These are phyloP conservation scores for Cymbopogon citratus DNA, from an alignment of 176 grass and related monocot genomes.

Conservation along the genomic window DNA sequence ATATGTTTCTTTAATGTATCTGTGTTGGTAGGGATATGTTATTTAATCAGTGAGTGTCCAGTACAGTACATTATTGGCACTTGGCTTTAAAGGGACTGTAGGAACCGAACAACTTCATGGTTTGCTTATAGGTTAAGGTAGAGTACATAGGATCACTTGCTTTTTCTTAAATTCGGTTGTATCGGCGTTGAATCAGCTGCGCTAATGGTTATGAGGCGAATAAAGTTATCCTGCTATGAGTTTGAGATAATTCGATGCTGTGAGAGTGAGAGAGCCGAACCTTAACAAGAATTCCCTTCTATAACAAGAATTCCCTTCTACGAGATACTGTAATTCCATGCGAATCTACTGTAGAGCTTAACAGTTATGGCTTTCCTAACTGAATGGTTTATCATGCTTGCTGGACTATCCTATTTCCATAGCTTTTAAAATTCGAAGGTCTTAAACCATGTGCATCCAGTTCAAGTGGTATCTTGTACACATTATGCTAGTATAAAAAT, in stretches of 20 bases:
- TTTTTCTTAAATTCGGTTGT: background rate
- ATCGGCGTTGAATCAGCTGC: slow-evolving; percentile 17
- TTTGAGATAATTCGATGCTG: background rate
- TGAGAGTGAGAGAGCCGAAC: background rate
- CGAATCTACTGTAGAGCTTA: background rate
- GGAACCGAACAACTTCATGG: slow-evolving; percentile 25
- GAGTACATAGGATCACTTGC: background rate
- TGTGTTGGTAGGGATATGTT: slow-evolving; percentile 33
- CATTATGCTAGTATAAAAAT: background rate
- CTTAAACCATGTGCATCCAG: background rate
- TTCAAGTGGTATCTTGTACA: background rate
- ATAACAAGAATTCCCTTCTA: background rate
- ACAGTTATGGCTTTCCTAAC: background rate
- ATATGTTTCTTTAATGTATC: slow-evolving; percentile 24
- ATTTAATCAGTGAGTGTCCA: slow-evolving; percentile 26
- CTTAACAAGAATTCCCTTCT: background rate
- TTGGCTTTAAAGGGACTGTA: slow-evolving; percentile 36
- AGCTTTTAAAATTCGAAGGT: background rate
- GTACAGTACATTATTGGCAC: slow-evolving; percentile 35
- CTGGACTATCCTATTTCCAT: background rate
- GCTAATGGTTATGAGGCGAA: slow-evolving; percentile 8
- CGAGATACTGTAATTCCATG: too few species aligned
- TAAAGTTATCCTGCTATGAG: background rate
- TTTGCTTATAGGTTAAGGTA: slow-evolving; percentile 38
- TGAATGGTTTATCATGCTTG: background rate